Evolutionary conservation across 2,329 filamentous ascomycete genomes (phyloP), one percentile per base, ranked within the genome.

Genomic region (Colletotrichum destructivum): DNA sequence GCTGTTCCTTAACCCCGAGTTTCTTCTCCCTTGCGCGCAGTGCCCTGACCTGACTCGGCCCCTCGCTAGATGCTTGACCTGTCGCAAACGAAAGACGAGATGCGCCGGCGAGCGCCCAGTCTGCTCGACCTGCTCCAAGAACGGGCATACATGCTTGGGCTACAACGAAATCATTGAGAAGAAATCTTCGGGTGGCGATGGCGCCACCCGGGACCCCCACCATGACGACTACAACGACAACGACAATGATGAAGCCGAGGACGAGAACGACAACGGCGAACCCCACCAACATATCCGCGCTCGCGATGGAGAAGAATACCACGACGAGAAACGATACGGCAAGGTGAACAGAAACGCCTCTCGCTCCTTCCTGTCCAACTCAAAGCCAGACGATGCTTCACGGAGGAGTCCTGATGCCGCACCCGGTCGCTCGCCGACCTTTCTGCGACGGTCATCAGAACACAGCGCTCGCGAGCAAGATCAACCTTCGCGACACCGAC

Each of bases 1-100:
- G 23, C 15, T 56, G 38, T 35, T 35, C 9, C 23, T 38, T 26
- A 18, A 51, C 40, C 21, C 62, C 72, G 74, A 67, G 72, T 42
- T 64, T 31, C 54, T 23, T n/a, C 31, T 72, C 42, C 26, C 38
- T 23, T 35, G 35, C 40, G 42, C 61, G n/a, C 51, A 57, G 9
- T 2, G 60, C 52, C 69, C 65, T 72, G 21, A 72, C 69, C 42
- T 52, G 56, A 66, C 64, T 42, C 61, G 51, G 46, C 18, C 11
- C 8, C 8, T 18, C 38, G 64, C 49, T 49, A 92, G 90, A 72
- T 93, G 92, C 81, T 84, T 90, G 78, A 93, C 92, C 52, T 94
- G 92, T 82, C 91, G 92, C 77, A 93, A 91, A 80, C 89, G 92
- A 78, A 94, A 94, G 82, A 94, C 92, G 64, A 87, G 92, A 79